Percentiles rank a stretch among this genome's conserved stretches.
These are phyloP conservation scores for Phytophthora sojae DNA, from an alignment of 352 stramenopile species.

Conservation along the genomic window DNA sequence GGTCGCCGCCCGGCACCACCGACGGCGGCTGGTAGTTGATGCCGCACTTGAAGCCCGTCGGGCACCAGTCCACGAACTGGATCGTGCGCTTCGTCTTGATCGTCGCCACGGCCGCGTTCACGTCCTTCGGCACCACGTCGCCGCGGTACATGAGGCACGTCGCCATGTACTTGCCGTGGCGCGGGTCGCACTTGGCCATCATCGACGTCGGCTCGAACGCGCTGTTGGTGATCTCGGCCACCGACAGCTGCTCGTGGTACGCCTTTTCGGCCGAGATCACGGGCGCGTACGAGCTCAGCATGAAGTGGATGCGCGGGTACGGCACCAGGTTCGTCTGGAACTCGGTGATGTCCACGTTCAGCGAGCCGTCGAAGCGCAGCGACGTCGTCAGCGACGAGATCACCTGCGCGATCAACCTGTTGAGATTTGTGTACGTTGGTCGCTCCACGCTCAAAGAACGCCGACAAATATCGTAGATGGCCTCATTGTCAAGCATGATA, in stretches of 20 bases:
- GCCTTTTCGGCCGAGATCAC: constrained; percentile 97
- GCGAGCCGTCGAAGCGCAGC: constrained; percentile 96
- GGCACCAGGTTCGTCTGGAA: constrained; percentile 99
- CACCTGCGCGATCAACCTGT: constrained; percentile 96
- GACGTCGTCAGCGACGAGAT: constrained; percentile 97
- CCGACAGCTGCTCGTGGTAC: constrained; percentile 95
- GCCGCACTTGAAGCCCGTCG: constrained; percentile 97
- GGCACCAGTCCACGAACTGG: constrained; percentile 98
- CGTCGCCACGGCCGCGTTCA: constrained; percentile 95
- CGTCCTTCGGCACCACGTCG: constrained; percentile 93
- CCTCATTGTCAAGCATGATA: constrained; percentile 98
- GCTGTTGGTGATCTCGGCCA: constrained; percentile 97
- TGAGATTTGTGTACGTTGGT: constrained; percentile 98
- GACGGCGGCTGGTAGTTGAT: constrained; percentile 96
- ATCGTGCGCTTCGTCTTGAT: constrained; percentile 99
- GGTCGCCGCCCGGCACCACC: constrained; percentile 94
- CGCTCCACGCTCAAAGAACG: constrained; percentile 96
- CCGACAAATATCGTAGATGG: constrained; percentile 95
- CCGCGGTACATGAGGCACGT: constrained; percentile 98
- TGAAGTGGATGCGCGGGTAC: constrained; percentile 98
- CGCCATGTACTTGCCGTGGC: constrained; percentile 99
- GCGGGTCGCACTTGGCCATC: constrained; percentile 98
- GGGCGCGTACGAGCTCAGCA: constrained; percentile 97
- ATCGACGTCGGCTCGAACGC: constrained; percentile 96
- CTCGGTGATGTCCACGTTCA: constrained; percentile 98